phyloP scores from a whole-genome alignment of 108 stramenopile species.

The Nitzschia inconspicua region DNA sequence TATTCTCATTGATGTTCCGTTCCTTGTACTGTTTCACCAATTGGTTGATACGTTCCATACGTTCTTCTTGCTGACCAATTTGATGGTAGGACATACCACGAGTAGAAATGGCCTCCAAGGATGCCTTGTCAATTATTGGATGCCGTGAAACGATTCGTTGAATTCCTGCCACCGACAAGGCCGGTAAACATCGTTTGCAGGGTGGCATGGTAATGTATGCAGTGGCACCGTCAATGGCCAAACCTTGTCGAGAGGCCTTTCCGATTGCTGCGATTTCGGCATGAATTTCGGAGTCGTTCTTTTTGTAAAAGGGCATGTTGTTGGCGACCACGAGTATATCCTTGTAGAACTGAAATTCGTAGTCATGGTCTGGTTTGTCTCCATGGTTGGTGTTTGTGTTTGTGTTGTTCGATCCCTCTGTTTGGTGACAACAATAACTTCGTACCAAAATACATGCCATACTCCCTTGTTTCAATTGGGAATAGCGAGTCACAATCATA shows the following conservation, averaged over 20 bases:
- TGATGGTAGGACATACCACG: no score
- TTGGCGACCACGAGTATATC: conserved; percentile 44
- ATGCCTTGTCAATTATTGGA: no score
- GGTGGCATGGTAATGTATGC: conserved; percentile 81
- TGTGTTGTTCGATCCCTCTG: no score
- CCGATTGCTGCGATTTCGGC: conserved; percentile 73
- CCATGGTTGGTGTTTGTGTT: conserved; percentile 1
- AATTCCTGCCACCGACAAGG: conserved; percentile 47
- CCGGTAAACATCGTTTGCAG: conserved; percentile 67
- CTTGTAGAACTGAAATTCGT: no score
- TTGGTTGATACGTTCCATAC: no score
- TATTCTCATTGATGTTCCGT: no score
- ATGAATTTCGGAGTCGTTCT: conserved; percentile 59
- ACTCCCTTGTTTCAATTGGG: conserved; percentile 51
- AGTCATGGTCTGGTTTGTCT: conserved; percentile 5
- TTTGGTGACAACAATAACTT: no score
- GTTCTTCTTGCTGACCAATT: no score
- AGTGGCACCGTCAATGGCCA: conserved; percentile 10
- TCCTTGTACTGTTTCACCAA: no score
- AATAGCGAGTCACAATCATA: conserved; percentile 55
- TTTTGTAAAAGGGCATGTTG: conserved; percentile 44
- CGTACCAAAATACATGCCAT: conserved; percentile 73
- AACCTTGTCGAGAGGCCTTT: conserved; percentile 16
- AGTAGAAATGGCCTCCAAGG: no score
- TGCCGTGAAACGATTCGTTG: conserved; percentile 56